Base-by-base conservation (phyloP, 805 yeast genomes). In the Cephaloascus fragrans region DNA sequence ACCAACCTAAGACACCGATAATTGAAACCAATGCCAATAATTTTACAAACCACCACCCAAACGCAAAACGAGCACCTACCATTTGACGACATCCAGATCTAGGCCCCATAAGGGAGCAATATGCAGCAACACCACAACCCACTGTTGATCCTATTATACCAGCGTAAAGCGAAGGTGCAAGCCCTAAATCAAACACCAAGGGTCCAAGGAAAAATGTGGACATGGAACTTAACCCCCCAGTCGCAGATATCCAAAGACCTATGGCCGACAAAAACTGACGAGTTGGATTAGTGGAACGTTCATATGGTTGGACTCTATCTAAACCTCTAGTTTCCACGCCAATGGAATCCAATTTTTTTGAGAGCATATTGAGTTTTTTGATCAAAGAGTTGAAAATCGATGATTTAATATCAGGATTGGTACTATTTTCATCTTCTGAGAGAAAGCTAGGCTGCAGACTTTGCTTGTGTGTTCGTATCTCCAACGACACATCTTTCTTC, bases 221-320 rank as follows among this genome's bases (percentile, higher is more conserved):
- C 88, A 87, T 83, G 1, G 96, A 84, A 3, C 94, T 80, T 14
- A 87, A 62, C 0, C 95, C 88, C 38, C 95, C 94, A 42, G 88
- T 73, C 0, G 90, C 95, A 32, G 89, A 79, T 14, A 84, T 51
- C 96, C 96, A 87, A 34, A 86, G 68, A 2, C 93, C 88, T 10
- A 71, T 56, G 15, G 84, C 85, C 8, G 64, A 53, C 14, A 63
- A 42, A 19, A 62, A 44, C 41, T 56, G 64, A 32, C 52, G 53
- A 4, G 46, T 39, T 36, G 50, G 49, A 35, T 51, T 53, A 12
- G 54, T 52, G 19, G 67, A 52, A 35, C 69, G 42, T 34, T 61
- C 64, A 37, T 57, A 53, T 3, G 67, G 60, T 40, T 52, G 51
- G 14, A 63, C 52, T 36, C 69, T 50, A 41, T 63, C 67, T 40